Evolutionary conservation across 495 filamentous ascomycete species (phyloP).

Genomic region (Parmelia sp.): DNA sequence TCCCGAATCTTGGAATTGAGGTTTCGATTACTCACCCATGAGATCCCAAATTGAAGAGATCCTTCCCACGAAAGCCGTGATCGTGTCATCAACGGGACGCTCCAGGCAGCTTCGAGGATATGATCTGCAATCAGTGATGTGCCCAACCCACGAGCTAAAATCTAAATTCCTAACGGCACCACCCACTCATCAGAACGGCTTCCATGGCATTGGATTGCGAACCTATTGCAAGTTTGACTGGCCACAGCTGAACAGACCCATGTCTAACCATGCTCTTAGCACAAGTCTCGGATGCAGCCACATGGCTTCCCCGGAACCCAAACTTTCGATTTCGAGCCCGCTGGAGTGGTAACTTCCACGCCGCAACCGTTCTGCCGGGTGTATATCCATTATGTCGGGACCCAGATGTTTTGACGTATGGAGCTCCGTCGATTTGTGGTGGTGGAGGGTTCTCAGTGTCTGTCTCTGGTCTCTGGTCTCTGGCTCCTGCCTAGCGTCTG

Average conservation of each 20-base stretch:
- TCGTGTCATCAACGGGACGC: background rate
- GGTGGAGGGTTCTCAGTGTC: background rate
- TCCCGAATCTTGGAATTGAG: background rate
- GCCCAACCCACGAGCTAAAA: background rate
- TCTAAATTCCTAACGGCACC: background rate
- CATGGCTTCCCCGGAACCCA: constrained; percentile 9
- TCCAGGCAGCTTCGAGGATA: background rate
- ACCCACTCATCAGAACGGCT: background rate
- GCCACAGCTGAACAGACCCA: background rate
- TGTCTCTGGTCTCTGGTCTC: background rate
- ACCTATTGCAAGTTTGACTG: background rate
- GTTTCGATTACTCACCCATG: background rate
- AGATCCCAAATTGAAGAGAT: background rate
- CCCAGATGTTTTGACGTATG: constrained; percentile 4
- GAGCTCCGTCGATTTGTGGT: background rate
- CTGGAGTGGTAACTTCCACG: constrained; percentile 6
- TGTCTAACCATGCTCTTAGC: constrained; percentile 1
- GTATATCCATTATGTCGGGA: constrained; percentile 2
- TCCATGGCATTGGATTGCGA: background rate
- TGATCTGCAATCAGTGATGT: constrained; percentile 5
- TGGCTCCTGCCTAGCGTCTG: too few relatives aligned
- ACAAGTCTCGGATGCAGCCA: constrained; percentile 11
- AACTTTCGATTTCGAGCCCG: background rate
- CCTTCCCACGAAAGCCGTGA: background rate
- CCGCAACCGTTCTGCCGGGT: constrained; percentile 6